Percentiles rank a stretch among this genome's conserved stretches.
phyloP scores from a whole-genome alignment of 164 flowering plant species.

The Litsea cubeba region DNA sequence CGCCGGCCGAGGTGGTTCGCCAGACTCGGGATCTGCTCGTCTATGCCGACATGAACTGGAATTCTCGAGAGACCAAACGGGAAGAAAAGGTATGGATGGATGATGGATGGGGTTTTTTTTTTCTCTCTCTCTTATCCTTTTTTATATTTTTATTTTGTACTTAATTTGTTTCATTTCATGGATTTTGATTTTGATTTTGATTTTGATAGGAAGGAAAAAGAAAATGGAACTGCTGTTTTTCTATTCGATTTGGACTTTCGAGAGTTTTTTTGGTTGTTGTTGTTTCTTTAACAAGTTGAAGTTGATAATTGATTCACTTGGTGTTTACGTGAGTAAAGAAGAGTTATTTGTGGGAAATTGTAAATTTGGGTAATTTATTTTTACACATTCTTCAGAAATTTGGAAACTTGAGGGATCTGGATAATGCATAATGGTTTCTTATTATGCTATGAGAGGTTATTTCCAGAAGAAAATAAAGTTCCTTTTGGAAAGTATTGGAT shows the following conservation, averaged over 20 bases:
- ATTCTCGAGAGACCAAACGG: constrained; percentile 45
- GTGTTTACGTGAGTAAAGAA: not conserved
- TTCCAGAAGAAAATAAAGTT: too few species aligned
- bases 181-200: not conserved
- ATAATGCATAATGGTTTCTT: too few species aligned
- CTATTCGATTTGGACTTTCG: too few species aligned
- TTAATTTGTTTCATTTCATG: not conserved
- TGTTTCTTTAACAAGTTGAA: not conserved
- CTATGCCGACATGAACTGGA: constrained; percentile 27
- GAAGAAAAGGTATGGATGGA: constrained; percentile 51
- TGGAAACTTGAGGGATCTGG: not conserved
- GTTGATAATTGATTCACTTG: not conserved
- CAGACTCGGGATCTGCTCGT: constrained; percentile 58
- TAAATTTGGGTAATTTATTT: not conserved
- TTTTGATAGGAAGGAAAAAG: not conserved
- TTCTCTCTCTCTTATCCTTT: not conserved
- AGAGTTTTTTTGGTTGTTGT: not conserved
- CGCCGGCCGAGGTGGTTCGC: constrained; percentile 60
- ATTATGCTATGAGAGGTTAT: too few species aligned
- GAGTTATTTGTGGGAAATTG: not conserved
- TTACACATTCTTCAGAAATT: not conserved
- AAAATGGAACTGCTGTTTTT: too few species aligned
- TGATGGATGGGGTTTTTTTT: too few species aligned
- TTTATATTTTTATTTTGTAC: not conserved
- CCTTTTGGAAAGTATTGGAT: too few species aligned